Conservation (phyloP, 495 filamentous ascomycete species). For the Apodospora peruviana region DNA sequence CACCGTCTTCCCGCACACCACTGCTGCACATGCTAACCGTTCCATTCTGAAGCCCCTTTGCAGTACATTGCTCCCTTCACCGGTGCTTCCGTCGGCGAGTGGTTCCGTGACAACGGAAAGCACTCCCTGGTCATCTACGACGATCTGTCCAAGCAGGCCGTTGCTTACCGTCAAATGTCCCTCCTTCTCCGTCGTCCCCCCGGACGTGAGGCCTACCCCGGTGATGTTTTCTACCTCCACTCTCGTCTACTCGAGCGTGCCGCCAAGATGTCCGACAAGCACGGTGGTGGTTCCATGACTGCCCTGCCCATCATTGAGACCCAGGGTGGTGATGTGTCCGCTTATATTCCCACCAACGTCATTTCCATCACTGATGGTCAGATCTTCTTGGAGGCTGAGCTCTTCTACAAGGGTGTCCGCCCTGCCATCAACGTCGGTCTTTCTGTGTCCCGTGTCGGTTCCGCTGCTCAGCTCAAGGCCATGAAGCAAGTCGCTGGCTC, state of each 20-base stretch:
- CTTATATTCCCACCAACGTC: constrained; percentile 99
- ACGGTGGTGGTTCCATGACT: constrained; percentile 93
- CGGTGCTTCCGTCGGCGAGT: constrained; percentile 61
- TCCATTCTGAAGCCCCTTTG: constrained; percentile 47
- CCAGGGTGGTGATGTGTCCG: constrained; percentile 99
- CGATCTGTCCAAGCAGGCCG: constrained; percentile 97
- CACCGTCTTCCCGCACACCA: constrained; percentile 75
- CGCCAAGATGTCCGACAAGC: constrained; percentile 97
- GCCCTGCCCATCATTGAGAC: constrained; percentile 98
- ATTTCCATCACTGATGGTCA: constrained; percentile 99
- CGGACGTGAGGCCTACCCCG: constrained; percentile 99
- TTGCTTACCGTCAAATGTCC: constrained; percentile 99
- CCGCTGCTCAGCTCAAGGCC: constrained; percentile 98
- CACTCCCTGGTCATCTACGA: constrained; percentile 93
- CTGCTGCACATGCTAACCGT: constrained; percentile 50
- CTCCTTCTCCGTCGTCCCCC: constrained; percentile 97
- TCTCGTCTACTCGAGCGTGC: constrained; percentile 99
- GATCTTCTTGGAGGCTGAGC: constrained; percentile 98
- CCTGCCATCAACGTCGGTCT: constrained; percentile 99
- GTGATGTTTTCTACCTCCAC: constrained; percentile 99
- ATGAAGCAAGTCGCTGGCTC: constrained; percentile 99
- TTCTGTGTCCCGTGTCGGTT: constrained; percentile 99
- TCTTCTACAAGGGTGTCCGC: constrained; percentile 99
- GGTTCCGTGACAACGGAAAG: constrained; percentile 86
- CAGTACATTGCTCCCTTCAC: constrained; percentile 98